These are phyloP conservation scores for Lycium barbarum DNA, from an alignment of 257 asterid species.

Conservation along the genomic window DNA sequence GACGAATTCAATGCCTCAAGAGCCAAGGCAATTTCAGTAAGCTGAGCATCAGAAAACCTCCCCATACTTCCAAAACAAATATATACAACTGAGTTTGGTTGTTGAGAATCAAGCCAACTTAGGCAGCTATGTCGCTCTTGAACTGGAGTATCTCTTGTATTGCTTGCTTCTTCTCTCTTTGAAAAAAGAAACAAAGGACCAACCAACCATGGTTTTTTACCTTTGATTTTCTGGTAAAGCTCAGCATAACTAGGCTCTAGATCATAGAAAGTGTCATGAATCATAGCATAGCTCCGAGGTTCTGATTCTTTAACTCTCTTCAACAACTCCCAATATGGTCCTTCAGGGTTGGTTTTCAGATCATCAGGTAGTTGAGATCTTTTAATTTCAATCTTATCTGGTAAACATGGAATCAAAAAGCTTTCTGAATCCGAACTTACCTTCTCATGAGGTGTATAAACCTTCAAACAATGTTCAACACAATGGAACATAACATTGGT, in stretches of 20 bases:
- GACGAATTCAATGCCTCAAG: slow-evolving; percentile 33
- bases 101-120: slow-evolving; percentile 37
- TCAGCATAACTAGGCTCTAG: slow-evolving; percentile 42
- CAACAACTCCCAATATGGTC: background rate
- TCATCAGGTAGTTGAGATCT: slow-evolving; percentile 35
- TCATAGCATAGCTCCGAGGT: slow-evolving; percentile 33
- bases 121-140: slow-evolving; percentile 1
- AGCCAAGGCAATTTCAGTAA: slow-evolving; percentile 34
- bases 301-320: slow-evolving; percentile 33
- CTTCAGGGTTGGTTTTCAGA: background rate
- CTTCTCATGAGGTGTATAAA: slow-evolving; percentile 35
- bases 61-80: slow-evolving; percentile 39
- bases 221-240: slow-evolving; percentile 23
- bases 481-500: slow-evolving; percentile 34
- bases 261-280: slow-evolving; percentile 35
- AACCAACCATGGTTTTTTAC: slow-evolving; percentile 33
- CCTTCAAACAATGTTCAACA: slow-evolving; percentile 27
- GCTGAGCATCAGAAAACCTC: slow-evolving; percentile 35
- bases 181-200: slow-evolving; percentile 44
- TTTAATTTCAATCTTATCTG: slow-evolving; percentile 37
- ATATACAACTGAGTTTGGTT: slow-evolving; percentile 25
- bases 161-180: slow-evolving; percentile 6
- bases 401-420: slow-evolving; percentile 41
- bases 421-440: slow-evolving; percentile 40
- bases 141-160: background rate